Conservation (phyloP, 2,329 filamentous ascomycete genomes). For the Talaromyces sp. region DNA sequence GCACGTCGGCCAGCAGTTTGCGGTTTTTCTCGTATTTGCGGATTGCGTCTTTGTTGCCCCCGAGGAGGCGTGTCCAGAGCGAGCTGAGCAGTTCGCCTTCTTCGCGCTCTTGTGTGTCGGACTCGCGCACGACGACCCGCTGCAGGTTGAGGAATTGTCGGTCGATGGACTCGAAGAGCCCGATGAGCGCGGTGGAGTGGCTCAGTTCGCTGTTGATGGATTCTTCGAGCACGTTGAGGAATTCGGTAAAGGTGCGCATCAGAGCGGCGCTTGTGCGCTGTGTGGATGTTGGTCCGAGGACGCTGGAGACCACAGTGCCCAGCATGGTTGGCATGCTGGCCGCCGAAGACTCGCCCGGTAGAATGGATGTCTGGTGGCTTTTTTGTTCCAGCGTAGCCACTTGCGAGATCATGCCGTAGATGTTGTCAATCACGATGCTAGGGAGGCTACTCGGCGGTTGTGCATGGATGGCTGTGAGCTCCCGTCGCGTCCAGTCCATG, state of each 20-base stretch:
- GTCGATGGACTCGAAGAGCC: conserved; percentile 87
- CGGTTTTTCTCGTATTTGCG: conserved; percentile 90
- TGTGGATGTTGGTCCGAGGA: conserved; percentile 74
- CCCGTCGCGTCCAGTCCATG: conserved; percentile 92
- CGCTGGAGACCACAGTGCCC: conserved; percentile 60
- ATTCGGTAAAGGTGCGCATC: conserved; percentile 81
- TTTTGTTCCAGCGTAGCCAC: conserved; percentile 34
- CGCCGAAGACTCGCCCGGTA: background rate
- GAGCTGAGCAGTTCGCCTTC: conserved; percentile 76
- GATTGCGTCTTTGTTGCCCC: conserved; percentile 66
- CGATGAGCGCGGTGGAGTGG: conserved; percentile 73
- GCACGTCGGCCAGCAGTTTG: conserved; percentile 68
- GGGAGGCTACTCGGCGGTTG: conserved; percentile 59
- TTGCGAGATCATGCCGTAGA: conserved; percentile 69
- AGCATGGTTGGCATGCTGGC: conserved; percentile 55
- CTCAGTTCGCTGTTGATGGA: conserved; percentile 79
- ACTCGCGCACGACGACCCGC: conserved; percentile 77
- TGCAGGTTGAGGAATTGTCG: conserved; percentile 84
- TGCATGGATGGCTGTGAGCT: conserved; percentile 64
- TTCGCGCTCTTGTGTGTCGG: conserved; percentile 69
- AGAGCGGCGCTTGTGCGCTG: conserved; percentile 76
- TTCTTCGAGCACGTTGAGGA: conserved; percentile 80
- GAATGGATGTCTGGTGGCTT: background rate
- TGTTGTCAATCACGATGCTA: conserved; percentile 69
- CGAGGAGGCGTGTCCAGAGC: conserved; percentile 81